Base-by-base conservation (phyloP, 164 flowering plant genomes). In the Liriodendron chinense region DNA sequence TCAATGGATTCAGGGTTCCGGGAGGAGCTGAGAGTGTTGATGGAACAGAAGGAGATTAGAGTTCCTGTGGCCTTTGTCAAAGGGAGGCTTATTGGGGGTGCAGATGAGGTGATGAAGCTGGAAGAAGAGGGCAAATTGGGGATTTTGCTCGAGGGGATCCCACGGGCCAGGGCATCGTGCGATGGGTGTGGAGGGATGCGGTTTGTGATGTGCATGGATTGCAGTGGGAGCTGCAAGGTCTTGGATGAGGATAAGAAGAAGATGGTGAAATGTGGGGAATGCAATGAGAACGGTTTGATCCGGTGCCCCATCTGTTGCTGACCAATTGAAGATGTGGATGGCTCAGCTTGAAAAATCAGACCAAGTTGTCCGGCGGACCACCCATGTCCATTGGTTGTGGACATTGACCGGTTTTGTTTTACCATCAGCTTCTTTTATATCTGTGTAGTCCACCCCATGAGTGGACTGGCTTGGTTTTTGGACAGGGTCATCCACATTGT, bases 1-100 rank as follows among this genome's bases (percentile, higher is more conserved):
- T 96, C 99, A 0, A 96, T 96, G 99, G 90, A 96, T 78, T 90
- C 92, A 1, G 98, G 95, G 75, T 90, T 85, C 47, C 90, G 83
- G 81, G 97, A 96, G 62, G 95, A 96, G 57, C 65, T 96, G 18
- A 89, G 95, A 77, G 74, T 75, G 66, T 74, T 96, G 70, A 86
- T 85, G 87, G 89, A 88, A 22, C 77, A 64, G 26, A 89, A 86
- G 81, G 88, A 84, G 56, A 89, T 89, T 24, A 88, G 78, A 72
- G 90, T 94, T 22, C 99, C 99, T 2, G n/a, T 86, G 21, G 88
- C 92, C 75, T 92, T 96, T 78, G 91, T 96, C 72, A 96, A 87
- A 72, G 97, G 99, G 47, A 90, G 94, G 80, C 65, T 92, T 80
- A 86, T 96, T 47, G 98, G 97, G 0, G 96, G 96, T 59, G 96